Evolutionary conservation across 805 yeast genomes (phyloP), one percentile per base, ranked within the genome.

Genomic region (Cyberlindnera sargentensis): DNA sequence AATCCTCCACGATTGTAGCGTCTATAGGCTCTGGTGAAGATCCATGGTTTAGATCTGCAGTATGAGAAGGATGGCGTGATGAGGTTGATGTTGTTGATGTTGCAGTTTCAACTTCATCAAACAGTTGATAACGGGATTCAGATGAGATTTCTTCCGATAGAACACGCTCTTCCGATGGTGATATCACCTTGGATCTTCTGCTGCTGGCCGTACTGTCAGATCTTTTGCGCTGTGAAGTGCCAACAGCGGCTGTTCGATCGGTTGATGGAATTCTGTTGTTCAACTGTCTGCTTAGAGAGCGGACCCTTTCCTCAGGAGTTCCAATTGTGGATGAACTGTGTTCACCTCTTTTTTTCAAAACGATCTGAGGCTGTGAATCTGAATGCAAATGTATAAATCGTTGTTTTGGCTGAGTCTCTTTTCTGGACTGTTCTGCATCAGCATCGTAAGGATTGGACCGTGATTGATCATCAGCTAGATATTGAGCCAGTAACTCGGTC

Each of bases 401-500:
- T 15, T 15, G 20, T 15, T 15, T 15, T 15, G 20, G 20, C 20
- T 15, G 20, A 6, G 26, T 27, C 20, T 44, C 25, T 33, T 30
- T 31, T 31, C 40, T 37, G 24, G 28, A 8, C 7, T 27, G 20
- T 6, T 36, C 15, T 39, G 34, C 34, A 35, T 41, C 34, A 34
- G 35, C 26, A 39, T 42, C 37, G 34, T 47, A 50, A 27, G 53
- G 53, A 38, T 50, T 37, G 4, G 23, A 27, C 5, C 36, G 42
- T 7, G 28, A 15, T 6, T 41, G 40, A 24, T 45, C 29, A 29
- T 45, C 38, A 46, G 56, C 36, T 63, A 63, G 43, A 66, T 72
- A 31, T 66, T 47, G 33, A 34, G 50, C 34, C 42, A 56, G 23
- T 36, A 51, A 31, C 33, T 48, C 46, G 5, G 28, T 34, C 31